Conservation (phyloP, 2,329 filamentous ascomycete species). For the Trichophyton verrucosum region DNA sequence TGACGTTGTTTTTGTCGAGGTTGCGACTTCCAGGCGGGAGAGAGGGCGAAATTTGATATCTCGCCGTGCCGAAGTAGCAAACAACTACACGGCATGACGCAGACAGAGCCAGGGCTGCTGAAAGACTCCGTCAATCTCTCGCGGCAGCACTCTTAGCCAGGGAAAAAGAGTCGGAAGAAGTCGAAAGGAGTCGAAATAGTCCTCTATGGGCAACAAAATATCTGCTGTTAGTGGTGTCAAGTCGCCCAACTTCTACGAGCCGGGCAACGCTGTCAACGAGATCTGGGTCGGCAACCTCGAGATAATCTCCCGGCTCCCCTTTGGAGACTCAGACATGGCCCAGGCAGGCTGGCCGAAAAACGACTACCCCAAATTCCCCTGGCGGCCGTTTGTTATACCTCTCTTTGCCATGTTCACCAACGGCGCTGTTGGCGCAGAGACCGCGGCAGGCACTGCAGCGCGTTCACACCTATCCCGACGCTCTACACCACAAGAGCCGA, state of each 20-base stretch:
- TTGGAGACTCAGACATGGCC: slow-evolving; percentile 27
- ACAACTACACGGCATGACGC: too few relatives aligned
- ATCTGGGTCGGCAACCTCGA: slow-evolving; percentile 28
- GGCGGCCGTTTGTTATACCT: slow-evolving; percentile 31
- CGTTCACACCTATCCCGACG: background rate
- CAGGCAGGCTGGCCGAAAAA: slow-evolving; percentile 26
- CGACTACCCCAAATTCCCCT: slow-evolving; percentile 27
- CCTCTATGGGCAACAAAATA: slow-evolving; percentile 25
- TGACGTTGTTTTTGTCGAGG: too few relatives aligned
- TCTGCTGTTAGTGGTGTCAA: slow-evolving; percentile 24
- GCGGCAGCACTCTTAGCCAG: too few relatives aligned
- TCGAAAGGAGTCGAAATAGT: background rate
- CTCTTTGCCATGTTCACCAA: slow-evolving; percentile 11
- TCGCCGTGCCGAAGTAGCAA: too few relatives aligned
- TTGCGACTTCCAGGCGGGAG: too few relatives aligned
- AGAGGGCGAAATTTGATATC: too few relatives aligned
- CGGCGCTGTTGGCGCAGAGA: background rate
- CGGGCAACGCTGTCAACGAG: slow-evolving; percentile 28
- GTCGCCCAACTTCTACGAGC: slow-evolving; percentile 24
- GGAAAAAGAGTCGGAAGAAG: too few relatives aligned
- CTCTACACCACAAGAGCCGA: background rate
- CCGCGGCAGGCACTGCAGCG: background rate
- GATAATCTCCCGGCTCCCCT: slow-evolving; percentile 28
- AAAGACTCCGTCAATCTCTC: too few relatives aligned
- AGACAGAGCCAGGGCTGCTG: too few relatives aligned